Conservation (phyloP, 208 protist genomes). For the Acanthamoeba royreba region DNA sequence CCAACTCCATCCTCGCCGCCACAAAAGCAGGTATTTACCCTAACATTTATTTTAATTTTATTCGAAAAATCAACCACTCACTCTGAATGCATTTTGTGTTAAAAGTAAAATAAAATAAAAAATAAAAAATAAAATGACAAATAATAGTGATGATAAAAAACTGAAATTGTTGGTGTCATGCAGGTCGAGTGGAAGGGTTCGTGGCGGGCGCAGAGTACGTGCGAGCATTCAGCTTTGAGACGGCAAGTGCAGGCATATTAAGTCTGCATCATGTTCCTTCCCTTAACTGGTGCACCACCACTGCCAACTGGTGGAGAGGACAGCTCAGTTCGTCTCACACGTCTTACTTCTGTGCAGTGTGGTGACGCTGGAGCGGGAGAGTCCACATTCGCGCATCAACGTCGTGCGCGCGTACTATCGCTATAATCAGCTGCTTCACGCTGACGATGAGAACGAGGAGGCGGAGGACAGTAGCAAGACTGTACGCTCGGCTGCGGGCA, state of each 20-base stretch:
- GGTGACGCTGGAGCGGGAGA: conserved; percentile 39
- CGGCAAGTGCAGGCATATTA: not conserved
- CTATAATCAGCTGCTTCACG: not conserved
- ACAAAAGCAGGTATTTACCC: not conserved
- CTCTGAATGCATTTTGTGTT: not conserved
- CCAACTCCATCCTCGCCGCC: not conserved
- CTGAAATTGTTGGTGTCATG: not conserved
- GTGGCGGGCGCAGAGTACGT: not conserved
- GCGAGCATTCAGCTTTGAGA: not conserved
- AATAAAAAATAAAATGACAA: too few relatives aligned
- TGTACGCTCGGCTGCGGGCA: not conserved
- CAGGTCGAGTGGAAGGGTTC: not conserved
- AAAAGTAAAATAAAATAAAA: too few relatives aligned
- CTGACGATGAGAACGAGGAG: not conserved
- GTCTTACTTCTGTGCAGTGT: not conserved
- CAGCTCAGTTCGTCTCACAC: too few relatives aligned
- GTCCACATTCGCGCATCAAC: not conserved
- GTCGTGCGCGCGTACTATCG: not conserved
- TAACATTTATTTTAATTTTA: not conserved
- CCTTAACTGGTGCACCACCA: not conserved
- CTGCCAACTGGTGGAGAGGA: too few relatives aligned
- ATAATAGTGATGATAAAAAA: not conserved
- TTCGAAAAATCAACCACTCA: not conserved
- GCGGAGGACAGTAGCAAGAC: too few relatives aligned
- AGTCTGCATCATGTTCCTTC: not conserved